Conservation (phyloP, 257 asterid species). For the Anisodus acutangulus region DNA sequence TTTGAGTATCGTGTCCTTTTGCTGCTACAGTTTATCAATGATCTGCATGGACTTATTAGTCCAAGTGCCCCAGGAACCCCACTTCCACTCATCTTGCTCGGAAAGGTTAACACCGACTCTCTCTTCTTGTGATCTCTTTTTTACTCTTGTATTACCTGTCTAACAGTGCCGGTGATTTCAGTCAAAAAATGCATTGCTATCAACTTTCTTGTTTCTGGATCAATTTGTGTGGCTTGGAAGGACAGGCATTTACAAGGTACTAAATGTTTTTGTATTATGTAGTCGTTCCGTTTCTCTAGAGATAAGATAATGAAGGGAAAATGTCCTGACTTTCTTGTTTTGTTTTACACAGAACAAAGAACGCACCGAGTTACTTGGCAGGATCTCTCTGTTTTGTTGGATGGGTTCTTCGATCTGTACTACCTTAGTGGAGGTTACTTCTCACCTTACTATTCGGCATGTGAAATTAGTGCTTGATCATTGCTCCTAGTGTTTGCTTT, state of each 20-base stretch:
- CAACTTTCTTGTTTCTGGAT: conserved; percentile 89
- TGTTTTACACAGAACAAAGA: conserved; percentile 72
- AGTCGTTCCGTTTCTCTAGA: background rate
- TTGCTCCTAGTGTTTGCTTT: conserved; percentile 10
- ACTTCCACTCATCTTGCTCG: conserved; percentile 76
- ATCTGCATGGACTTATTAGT: conserved; percentile 82
- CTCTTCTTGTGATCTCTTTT: conserved; percentile 26
- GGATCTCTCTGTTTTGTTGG: conserved; percentile 94
- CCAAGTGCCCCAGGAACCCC: conserved; percentile 92
- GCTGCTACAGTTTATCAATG: conserved; percentile 81
- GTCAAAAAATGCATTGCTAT: conserved; percentile 90
- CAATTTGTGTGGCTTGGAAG: conserved; percentile 94
- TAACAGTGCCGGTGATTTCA: conserved; percentile 43
- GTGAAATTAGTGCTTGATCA: conserved; percentile 19
- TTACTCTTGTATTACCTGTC: conserved; percentile 22
- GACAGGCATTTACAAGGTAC: conserved; percentile 91
- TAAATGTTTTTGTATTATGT: background rate
- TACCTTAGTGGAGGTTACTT: conserved; percentile 76
- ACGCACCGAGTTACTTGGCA: conserved; percentile 72
- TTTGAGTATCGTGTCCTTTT: conserved; percentile 10
- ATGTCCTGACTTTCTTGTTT: background rate
- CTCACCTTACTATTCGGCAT: conserved; percentile 15
- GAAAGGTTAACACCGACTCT: conserved; percentile 61
- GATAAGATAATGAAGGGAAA: conserved; percentile 14
- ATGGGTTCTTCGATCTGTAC: conserved; percentile 74